These are phyloP conservation scores for Ceratocystiopsis minuta DNA, from an alignment of 2,329 filamentous ascomycete species.

Conservation along the genomic window DNA sequence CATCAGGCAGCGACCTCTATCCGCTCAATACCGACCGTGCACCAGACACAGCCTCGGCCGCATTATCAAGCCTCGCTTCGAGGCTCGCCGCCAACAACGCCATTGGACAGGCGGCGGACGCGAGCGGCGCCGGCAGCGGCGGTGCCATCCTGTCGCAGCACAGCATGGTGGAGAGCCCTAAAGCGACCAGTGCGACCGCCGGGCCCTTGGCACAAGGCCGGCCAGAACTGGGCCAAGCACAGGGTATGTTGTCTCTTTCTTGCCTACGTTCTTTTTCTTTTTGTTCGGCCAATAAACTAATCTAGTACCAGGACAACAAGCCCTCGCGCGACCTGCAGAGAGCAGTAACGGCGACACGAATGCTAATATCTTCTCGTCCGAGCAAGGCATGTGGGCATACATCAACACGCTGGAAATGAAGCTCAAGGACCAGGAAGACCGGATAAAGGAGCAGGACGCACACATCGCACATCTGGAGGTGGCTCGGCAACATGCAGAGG, in stretches of 20 bases:
- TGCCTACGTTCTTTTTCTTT: not conserved
- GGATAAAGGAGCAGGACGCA: constrained; percentile 16
- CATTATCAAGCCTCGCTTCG: constrained; percentile 32
- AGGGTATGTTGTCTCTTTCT: not conserved
- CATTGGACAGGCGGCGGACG: constrained; percentile 13
- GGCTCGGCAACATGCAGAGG: constrained; percentile 19
- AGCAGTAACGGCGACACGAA: constrained; percentile 33
- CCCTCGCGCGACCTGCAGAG: not conserved
- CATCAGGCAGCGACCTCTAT: constrained; percentile 24
- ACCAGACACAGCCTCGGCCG: constrained; percentile 33
- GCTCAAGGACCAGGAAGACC: constrained; percentile 28
- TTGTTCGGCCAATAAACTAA: too few species aligned
- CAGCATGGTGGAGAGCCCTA: constrained; percentile 71
- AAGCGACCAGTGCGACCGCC: constrained; percentile 50
- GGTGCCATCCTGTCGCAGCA: constrained; percentile 46
- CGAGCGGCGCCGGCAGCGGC: constrained; percentile 16
- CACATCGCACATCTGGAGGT: constrained; percentile 19
- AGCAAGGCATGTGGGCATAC: constrained; percentile 52
- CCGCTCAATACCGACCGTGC: constrained; percentile 41
- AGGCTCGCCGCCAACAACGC: constrained; percentile 9
- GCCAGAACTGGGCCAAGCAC: too few species aligned
- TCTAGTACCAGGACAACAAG: not conserved
- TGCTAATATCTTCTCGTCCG: constrained; percentile 48
- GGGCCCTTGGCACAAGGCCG: too few species aligned
- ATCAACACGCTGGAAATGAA: constrained; percentile 51